Conservation (phyloP, 2,329 filamentous ascomycete species). For the Gnomoniopsis sp. region DNA sequence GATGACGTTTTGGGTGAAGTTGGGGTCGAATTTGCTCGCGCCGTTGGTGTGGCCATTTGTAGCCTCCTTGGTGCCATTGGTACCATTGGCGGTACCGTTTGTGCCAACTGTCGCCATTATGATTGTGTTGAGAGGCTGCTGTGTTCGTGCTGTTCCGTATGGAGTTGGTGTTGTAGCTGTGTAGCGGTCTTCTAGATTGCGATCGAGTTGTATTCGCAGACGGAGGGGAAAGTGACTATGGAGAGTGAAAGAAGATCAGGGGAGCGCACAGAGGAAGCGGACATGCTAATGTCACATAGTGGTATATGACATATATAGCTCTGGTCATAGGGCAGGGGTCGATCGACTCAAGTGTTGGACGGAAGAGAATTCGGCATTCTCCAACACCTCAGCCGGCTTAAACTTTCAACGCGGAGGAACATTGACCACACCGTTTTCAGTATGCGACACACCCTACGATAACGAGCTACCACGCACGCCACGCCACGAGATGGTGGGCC, state of each 20-base stretch:
- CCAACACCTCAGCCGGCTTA: not conserved
- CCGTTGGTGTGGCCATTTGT: not conserved
- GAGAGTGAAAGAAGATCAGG: too few relatives aligned
- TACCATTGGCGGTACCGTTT: not conserved
- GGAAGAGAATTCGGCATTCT: not conserved
- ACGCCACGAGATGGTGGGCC: not conserved
- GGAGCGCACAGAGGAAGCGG: not conserved
- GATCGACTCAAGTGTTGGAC: not conserved
- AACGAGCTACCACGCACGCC: too few relatives aligned
- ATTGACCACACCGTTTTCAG: not conserved
- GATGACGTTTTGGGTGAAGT: constrained; percentile 59
- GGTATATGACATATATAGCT: not conserved
- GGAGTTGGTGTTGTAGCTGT: not conserved
- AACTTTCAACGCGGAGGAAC: not conserved
- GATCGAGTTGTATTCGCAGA: too few relatives aligned
- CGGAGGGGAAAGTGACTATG: too few relatives aligned
- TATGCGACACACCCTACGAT: too few relatives aligned
- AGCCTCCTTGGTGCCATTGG: not conserved
- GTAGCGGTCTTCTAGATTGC: not conserved
- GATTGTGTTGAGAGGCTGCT: not conserved
- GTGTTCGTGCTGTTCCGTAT: not conserved
- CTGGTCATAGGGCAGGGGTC: not conserved
- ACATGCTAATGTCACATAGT: not conserved
- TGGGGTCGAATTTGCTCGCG: constrained; percentile 13
- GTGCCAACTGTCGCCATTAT: not conserved